Evolutionary conservation across 495 filamentous ascomycete species (phyloP).

Genomic region (Aspergillus avenaceus): DNA sequence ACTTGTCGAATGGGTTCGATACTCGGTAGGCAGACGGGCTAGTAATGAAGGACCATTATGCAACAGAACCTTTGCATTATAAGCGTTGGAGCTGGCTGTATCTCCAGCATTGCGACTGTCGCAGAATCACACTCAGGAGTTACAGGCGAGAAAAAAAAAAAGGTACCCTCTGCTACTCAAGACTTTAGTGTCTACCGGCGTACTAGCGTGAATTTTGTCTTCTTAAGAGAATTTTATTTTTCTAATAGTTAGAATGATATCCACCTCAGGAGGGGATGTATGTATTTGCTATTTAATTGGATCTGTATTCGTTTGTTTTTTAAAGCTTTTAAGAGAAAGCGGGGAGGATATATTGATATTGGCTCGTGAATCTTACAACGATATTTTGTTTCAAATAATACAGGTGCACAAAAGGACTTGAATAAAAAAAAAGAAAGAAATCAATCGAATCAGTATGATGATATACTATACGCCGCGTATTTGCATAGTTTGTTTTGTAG

Average conservation of each 20-base stretch:
- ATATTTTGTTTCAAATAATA: no score
- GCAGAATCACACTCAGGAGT: constrained; percentile 10
- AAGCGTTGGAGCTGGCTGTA: constrained; percentile 13
- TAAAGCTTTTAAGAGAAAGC: background rate
- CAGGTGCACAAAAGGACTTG: no score
- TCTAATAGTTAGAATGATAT: constrained; percentile 2
- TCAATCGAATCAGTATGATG: background rate
- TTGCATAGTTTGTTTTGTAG: no score
- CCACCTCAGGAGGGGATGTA: constrained; percentile 11
- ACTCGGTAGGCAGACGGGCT: background rate
- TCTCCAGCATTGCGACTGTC: constrained; percentile 3
- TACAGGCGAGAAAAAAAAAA: no score
- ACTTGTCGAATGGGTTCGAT: no score
- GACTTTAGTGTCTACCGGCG: background rate
- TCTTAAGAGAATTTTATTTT: background rate
- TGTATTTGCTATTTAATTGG: constrained; percentile 12
- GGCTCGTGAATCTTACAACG: no score
- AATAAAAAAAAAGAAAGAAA: no score
- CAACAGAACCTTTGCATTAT: constrained; percentile 19
- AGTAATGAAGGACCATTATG: constrained; percentile 7
- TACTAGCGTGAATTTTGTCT: background rate
- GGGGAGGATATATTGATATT: background rate
- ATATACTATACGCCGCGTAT: background rate
- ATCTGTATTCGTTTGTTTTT: background rate
- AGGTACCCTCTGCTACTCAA: background rate